Percentiles rank a stretch among this genome's conserved stretches.
Evolutionary conservation across 495 filamentous ascomycete genomes (phyloP).

Genomic region (Terfezia boudieri): DNA sequence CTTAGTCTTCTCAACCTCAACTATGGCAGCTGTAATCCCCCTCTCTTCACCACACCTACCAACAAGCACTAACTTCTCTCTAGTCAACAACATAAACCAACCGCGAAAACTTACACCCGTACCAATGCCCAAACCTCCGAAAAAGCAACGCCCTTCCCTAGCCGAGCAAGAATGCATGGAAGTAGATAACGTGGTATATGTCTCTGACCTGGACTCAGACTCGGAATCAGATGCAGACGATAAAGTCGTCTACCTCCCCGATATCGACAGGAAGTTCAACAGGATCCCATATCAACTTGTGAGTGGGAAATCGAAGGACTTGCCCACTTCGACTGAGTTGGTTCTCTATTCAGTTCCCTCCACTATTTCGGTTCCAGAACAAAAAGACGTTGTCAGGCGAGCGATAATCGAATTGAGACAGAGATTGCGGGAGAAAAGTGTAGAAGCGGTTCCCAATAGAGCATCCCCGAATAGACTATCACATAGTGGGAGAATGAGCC

Average conservation of each 20-base stretch:
- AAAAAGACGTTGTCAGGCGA: conserved; percentile 61
- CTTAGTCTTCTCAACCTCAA: conserved; percentile 63
- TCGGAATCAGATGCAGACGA: conserved; percentile 35
- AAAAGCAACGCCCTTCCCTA: conserved; percentile 2
- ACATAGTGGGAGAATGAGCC: too few species aligned
- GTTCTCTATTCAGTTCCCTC: conserved; percentile 62
- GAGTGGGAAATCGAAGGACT: conserved; percentile 10
- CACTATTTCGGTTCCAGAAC: conserved; percentile 50
- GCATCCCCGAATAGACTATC: too few species aligned
- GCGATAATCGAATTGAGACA: conserved; percentile 66
- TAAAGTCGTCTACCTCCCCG: conserved; percentile 52
- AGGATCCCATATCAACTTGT: conserved; percentile 34
- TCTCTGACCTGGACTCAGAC: conserved; percentile 75
- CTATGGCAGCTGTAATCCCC: conserved; percentile 22
- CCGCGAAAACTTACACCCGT: conserved; percentile 7
- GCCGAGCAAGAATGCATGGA: conserved; percentile 47
- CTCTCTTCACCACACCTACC: conserved; percentile 3
- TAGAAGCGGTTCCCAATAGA: conserved; percentile 1
- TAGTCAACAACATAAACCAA: background rate
- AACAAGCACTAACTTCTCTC: background rate
- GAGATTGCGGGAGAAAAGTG: conserved; percentile 34
- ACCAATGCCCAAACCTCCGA: conserved; percentile 1
- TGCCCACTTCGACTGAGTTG: conserved; percentile 37
- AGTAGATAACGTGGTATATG: conserved; percentile 78
- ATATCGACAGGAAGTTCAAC: conserved; percentile 57